Percentiles rank a stretch among this genome's conserved stretches.
Evolutionary conservation across 495 filamentous ascomycete species (phyloP).

Genomic region (Penicillium samsonianum): DNA sequence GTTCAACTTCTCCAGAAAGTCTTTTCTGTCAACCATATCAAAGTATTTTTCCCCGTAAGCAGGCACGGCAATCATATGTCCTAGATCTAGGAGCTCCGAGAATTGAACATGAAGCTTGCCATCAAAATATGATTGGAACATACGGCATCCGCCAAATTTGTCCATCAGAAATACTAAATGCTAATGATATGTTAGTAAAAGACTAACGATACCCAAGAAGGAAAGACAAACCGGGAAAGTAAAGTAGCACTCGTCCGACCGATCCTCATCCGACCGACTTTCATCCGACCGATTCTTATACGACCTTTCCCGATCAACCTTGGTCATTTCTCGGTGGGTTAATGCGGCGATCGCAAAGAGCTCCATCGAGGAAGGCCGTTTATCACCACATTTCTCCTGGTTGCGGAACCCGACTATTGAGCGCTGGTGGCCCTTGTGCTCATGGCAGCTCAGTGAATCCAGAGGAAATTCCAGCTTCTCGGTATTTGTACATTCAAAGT

Average conservation of each 20-base stretch:
- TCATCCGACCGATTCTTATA: conserved; percentile 5
- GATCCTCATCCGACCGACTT: background rate
- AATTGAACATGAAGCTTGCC: conserved; percentile 10
- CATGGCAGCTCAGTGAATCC: background rate
- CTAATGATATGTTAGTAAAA: conserved; percentile 8
- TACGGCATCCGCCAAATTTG: conserved; percentile 5
- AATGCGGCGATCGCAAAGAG: conserved; percentile 1
- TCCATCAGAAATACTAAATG: conserved; percentile 6
- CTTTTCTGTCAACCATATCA: conserved; percentile 7
- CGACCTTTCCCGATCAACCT: background rate
- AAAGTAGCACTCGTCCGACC: conserved; percentile 9
- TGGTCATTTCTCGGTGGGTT: background rate
- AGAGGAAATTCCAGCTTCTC: conserved; percentile 4
- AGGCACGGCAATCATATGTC: conserved; percentile 7
- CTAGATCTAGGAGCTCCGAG: conserved; percentile 9
- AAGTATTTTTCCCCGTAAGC: conserved; percentile 1
- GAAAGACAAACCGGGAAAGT: conserved; percentile 10
- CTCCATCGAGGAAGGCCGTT: conserved; percentile 10
- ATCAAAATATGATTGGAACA: conserved; percentile 8
- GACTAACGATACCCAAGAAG: conserved; percentile 1
- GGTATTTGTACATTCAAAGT: background rate
- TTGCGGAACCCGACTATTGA: conserved; percentile 1
- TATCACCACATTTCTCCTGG: conserved; percentile 4
- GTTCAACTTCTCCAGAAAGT: conserved; percentile 8
- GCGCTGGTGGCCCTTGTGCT: conserved; percentile 4